phyloP scores from a whole-genome alignment of 2,329 filamentous ascomycete genomes.

The Balansia obtecta region DNA sequence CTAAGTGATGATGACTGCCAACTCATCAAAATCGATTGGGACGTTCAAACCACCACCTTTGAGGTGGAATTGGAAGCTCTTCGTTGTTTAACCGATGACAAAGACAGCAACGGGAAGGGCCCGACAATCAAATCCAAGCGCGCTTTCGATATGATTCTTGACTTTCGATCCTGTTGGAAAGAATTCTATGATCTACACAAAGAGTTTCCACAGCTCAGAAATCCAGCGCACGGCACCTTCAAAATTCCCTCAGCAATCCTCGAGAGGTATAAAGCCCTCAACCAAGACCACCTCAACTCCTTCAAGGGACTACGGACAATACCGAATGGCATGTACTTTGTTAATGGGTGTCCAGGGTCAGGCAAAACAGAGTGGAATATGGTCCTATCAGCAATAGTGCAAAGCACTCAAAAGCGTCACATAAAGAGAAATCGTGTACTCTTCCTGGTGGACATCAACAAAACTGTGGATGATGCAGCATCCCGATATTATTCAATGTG shows the following conservation, averaged over 20 bases:
- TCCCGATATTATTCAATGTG: conserved; percentile 27
- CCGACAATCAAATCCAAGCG: conserved; percentile 12
- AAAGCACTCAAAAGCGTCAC: conserved; percentile 14
- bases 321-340: conserved; percentile 29
- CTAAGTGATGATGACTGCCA: conserved; percentile 10
- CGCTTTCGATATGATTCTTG: conserved; percentile 21
- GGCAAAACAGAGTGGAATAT: conserved; percentile 37
- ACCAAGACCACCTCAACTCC: conserved; percentile 24
- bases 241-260: conserved; percentile 15
- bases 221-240: conserved; percentile 13
- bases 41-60: conserved; percentile 15
- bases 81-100: conserved; percentile 12
- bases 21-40: conserved; percentile 16
- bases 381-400: conserved; percentile 26
- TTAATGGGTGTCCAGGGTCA: conserved; percentile 34
- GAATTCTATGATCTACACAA: conserved; percentile 13
- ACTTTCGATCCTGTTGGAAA: conserved; percentile 16
- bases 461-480: conserved; percentile 32
- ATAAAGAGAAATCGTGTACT: conserved; percentile 22
- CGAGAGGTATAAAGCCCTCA: conserved; percentile 20
- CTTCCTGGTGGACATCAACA: conserved; percentile 35
- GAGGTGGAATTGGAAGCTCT: conserved; percentile 22
- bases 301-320: conserved; percentile 23
- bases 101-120: conserved; percentile 8
- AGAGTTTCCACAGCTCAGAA: conserved; percentile 20